Evolutionary conservation across 1,139 yeast species (phyloP).

Genomic region (Yamadazyma siamensis): DNA sequence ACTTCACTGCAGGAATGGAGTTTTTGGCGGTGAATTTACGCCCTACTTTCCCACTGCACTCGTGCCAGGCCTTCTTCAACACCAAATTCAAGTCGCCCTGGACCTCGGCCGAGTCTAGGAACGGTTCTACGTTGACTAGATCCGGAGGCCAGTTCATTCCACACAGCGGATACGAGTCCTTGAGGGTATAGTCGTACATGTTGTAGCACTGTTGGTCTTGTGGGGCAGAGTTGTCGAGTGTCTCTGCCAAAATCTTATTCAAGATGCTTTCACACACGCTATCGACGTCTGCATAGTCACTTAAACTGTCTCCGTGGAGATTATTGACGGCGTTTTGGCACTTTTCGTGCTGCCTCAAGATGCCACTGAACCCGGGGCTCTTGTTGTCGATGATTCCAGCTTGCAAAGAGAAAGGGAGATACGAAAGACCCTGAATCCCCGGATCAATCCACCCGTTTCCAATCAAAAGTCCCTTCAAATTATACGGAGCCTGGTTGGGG

Average conservation of each 20-base stretch:
- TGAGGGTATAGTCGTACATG: slow-evolving; percentile 74
- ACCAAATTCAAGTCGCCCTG: slow-evolving; percentile 56
- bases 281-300: slow-evolving; percentile 20
- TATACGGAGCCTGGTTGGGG: slow-evolving; percentile 23
- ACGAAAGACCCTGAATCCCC: slow-evolving; percentile 75
- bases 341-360: slow-evolving; percentile 52
- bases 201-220: slow-evolving; percentile 58
- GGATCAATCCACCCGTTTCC: slow-evolving; percentile 99
- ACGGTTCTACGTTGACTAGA: slow-evolving; percentile 54
- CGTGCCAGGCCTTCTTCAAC: slow-evolving; percentile 57
- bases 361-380: slow-evolving; percentile 34
- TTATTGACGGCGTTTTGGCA: slow-evolving; percentile 48
- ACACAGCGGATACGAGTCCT: slow-evolving; percentile 78
- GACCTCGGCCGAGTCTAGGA: slow-evolving; percentile 55
- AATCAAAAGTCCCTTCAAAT: slow-evolving; percentile 67
- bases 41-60: slow-evolving; percentile 67
- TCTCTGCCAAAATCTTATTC: slow-evolving; percentile 34
- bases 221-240: slow-evolving; percentile 26
- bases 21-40: slow-evolving; percentile 46
- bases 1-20: slow-evolving; percentile 58
- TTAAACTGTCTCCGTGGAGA: slow-evolving; percentile 24
- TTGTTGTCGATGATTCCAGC: slow-evolving; percentile 49
- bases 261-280: slow-evolving; percentile 49
- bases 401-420: slow-evolving; percentile 66
- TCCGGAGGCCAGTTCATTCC: slow-evolving; percentile 95